phyloP scores from a whole-genome alignment of 2,329 filamentous ascomycete species.

The Calonectria hawksworthii region DNA sequence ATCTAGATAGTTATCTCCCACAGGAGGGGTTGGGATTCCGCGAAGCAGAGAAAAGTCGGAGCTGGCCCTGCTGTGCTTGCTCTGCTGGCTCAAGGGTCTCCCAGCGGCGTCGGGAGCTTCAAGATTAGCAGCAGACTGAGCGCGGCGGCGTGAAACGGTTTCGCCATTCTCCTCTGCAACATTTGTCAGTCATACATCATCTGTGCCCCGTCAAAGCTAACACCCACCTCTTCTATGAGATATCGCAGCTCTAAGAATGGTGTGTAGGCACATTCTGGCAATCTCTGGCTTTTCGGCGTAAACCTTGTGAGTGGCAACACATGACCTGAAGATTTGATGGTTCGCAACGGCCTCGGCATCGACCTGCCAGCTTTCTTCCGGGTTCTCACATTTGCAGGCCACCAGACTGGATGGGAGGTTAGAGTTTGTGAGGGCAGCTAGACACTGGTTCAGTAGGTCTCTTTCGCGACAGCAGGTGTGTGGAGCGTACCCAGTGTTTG shows the following conservation, averaged over 20 bases:
- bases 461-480: not conserved
- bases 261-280: slow-evolving; percentile 81
- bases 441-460: slow-evolving; percentile 25
- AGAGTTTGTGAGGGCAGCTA: slow-evolving; percentile 81
- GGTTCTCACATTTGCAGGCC: slow-evolving; percentile 90
- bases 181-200: not conserved
- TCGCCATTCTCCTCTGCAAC: slow-evolving; percentile 58
- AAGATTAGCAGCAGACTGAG: slow-evolving; percentile 73
- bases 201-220: not conserved
- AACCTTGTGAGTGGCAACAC: slow-evolving; percentile 80
- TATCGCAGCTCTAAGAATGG: slow-evolving; percentile 81
- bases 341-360: slow-evolving; percentile 74
- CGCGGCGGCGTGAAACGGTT: slow-evolving; percentile 64
- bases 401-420: slow-evolving; percentile 84
- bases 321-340: slow-evolving; percentile 76
- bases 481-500: slow-evolving; percentile 77
- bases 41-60: slow-evolving; percentile 76
- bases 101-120: slow-evolving; percentile 67
- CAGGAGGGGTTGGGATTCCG: slow-evolving; percentile 64
- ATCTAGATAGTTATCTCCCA: slow-evolving; percentile 52
- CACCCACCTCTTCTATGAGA: slow-evolving; percentile 73
- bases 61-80: slow-evolving; percentile 78
- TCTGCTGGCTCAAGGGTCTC: slow-evolving; percentile 71
- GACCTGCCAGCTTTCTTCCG: slow-evolving; percentile 77
- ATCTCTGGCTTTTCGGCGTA: slow-evolving; percentile 79